Base-by-base conservation (phyloP, 1,139 yeast species). In the Entelexis paramagnoliae region DNA sequence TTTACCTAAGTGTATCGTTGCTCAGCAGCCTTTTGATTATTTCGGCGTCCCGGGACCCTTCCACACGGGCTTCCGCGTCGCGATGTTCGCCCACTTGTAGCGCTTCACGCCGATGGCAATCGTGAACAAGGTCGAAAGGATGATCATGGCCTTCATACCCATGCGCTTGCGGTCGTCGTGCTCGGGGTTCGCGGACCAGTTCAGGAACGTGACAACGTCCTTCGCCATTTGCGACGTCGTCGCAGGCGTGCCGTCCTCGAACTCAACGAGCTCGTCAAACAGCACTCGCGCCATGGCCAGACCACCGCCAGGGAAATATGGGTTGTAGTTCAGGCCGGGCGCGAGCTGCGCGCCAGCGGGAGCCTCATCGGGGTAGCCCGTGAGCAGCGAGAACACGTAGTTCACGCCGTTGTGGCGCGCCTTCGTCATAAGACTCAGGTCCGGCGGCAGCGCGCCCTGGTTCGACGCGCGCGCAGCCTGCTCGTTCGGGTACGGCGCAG, bases 401-500 rank as follows among this genome's bases (percentile, higher is more conserved):
- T 93, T 97, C 68, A 86, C 79, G 63, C 88, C 97, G 68, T 97
- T 97, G 74, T 91, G 98, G 80, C 99, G 86, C 63, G 98, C 97
- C 80, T 91, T 91, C 71, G 91, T 95, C 68, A 91, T 87, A 71
- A 91, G 79, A 40, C 96, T 88, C 69, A 91, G 81, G 75, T 91
- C 99, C 59, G 99, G 99, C 59, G 99, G 99, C 62, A 84, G 77
- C 58, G 98, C 96, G 72, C 99, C 98, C 75, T 87, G 96, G 78
- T 91, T 91, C 60, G 96, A 96, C 62, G 98, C 96, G 77, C 98
- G 87, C 51, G 98, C 98, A 60, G 97, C 97, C 75, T 93, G 94
- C 72, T 91, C 98, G 70, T 91, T 91, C 63, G 85, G 88, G 71
- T 91, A 91, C 56, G 99, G 98, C 60, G 84, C 85, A 63, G 95